Conservation (phyloP, 2,329 filamentous ascomycete species). For the Fusarium tricinctum region DNA sequence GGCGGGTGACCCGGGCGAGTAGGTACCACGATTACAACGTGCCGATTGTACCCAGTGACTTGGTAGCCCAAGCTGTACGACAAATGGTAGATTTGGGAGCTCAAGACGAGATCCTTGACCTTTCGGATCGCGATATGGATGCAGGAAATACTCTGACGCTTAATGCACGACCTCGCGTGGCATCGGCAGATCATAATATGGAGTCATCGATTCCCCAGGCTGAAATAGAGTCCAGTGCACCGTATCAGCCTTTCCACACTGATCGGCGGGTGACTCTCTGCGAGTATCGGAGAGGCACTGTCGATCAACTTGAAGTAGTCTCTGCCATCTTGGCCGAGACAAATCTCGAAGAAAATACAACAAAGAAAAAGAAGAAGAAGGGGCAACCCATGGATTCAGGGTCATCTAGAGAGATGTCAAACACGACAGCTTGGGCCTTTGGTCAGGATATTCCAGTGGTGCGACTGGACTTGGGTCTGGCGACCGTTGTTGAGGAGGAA, state of each 20-base stretch:
- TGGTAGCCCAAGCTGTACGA: slow-evolving; percentile 69
- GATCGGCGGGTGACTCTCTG: slow-evolving; percentile 86
- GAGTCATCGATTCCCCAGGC: slow-evolving; percentile 79
- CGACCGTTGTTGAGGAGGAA: slow-evolving; percentile 65
- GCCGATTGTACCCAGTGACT: slow-evolving; percentile 71
- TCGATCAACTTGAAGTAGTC: slow-evolving; percentile 54
- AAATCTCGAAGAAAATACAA: slow-evolving; percentile 57
- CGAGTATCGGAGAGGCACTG: slow-evolving; percentile 65
- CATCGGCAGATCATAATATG: slow-evolving; percentile 60
- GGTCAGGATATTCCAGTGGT: slow-evolving; percentile 66
- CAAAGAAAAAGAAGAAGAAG: slow-evolving; percentile 57
- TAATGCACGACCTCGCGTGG: slow-evolving; percentile 57
- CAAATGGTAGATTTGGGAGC: slow-evolving; percentile 65
- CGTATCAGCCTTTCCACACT: slow-evolving; percentile 96
- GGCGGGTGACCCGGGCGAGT: slow-evolving; percentile 66
- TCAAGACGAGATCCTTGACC: slow-evolving; percentile 68
- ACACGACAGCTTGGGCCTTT: slow-evolving; percentile 67
- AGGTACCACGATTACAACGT: slow-evolving; percentile 77
- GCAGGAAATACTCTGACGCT: slow-evolving; percentile 68
- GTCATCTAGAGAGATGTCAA: slow-evolving; percentile 34
- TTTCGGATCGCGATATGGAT: slow-evolving; percentile 67
- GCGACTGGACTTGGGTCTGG: slow-evolving; percentile 67
- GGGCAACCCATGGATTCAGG: slow-evolving; percentile 46
- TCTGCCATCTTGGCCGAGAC: slow-evolving; percentile 59
- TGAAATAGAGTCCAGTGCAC: slow-evolving; percentile 95